Conservation (phyloP, 2,329 filamentous ascomycete species). For the Niveomyces coronatus region DNA sequence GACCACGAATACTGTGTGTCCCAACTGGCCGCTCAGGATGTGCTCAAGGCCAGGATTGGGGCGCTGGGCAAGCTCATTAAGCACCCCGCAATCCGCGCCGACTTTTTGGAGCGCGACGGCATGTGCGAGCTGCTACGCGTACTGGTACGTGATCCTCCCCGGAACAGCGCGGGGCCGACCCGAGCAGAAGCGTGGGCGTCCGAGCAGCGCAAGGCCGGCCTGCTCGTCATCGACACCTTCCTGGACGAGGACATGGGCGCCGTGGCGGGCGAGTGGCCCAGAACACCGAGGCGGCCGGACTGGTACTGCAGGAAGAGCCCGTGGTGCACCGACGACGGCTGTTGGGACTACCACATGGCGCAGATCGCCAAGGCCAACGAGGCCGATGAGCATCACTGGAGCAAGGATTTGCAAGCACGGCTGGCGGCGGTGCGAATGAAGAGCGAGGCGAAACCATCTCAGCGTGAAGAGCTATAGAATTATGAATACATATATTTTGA, state of each 20-base stretch:
- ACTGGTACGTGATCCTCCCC: too few species aligned
- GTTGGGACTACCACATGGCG: slow-evolving; percentile 47
- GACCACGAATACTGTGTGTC: too few species aligned
- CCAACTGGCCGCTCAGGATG: slow-evolving; percentile 18
- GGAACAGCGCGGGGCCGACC: too few species aligned
- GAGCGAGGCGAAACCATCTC: slow-evolving; percentile 14
- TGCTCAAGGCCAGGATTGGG: slow-evolving; percentile 31
- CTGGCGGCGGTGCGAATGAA: slow-evolving; percentile 24
- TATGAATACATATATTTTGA: too few species aligned
- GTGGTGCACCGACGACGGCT: slow-evolving; percentile 34
- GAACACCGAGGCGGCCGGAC: slow-evolving; percentile 21
- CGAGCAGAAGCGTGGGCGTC: slow-evolving; percentile 36
- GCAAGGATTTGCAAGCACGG: slow-evolving; percentile 28
- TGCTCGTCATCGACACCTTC: slow-evolving; percentile 54
- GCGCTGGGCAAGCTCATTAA: slow-evolving; percentile 48
- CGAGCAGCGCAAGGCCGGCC: slow-evolving; percentile 43
- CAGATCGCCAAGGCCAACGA: slow-evolving; percentile 27
- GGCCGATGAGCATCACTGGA: slow-evolving; percentile 33
- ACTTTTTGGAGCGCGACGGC: slow-evolving; percentile 45
- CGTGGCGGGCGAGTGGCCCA: slow-evolving; percentile 45
- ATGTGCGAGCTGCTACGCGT: slow-evolving; percentile 45
- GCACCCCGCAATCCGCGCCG: slow-evolving; percentile 37
- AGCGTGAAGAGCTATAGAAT: slow-evolving; percentile 22
- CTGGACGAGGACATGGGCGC: slow-evolving; percentile 57
- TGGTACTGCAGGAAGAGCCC: slow-evolving; percentile 25